Percentiles rank a stretch among this genome's conserved stretches.
phyloP scores from a whole-genome alignment of 805 yeast genomes.

The Yarrowia divulgata region DNA sequence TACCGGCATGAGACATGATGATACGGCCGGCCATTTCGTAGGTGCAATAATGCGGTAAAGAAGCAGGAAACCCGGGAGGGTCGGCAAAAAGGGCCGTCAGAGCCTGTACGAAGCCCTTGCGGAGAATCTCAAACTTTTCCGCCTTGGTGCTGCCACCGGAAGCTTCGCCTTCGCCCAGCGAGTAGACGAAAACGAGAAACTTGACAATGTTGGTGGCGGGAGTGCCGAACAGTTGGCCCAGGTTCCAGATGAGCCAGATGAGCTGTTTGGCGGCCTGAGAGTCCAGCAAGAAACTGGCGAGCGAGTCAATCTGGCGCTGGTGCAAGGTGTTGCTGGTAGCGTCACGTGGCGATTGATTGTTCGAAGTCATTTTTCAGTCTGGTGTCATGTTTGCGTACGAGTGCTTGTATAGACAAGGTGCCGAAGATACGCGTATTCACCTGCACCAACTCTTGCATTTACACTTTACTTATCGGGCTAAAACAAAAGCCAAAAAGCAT shows the following conservation, averaged over 20 bases:
- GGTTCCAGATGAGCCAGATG: conserved; percentile 1
- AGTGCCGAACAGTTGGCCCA: not conserved
- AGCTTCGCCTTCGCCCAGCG: not conserved
- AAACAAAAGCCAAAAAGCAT: not conserved
- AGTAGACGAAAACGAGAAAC: not conserved
- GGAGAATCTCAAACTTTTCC: not conserved
- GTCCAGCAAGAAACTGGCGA: not conserved
- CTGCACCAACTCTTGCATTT: not conserved
- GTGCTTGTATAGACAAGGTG: too few relatives aligned
- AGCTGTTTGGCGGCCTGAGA: not conserved
- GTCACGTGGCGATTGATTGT: not conserved
- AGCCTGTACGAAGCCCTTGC: not conserved
- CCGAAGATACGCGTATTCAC: not conserved
- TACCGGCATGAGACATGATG: not conserved
- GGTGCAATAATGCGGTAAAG: not conserved
- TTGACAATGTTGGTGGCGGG: not conserved
- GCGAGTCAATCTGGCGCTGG: not conserved
- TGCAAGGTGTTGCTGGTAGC: not conserved
- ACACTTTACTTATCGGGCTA: not conserved
- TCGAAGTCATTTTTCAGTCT: too few relatives aligned
- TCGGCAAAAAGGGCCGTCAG: not conserved
- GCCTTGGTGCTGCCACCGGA: not conserved
- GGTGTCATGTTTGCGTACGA: too few relatives aligned
- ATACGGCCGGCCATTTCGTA: conserved; percentile 5
- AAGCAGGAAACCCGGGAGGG: not conserved